phyloP scores from a whole-genome alignment of 2,329 filamentous ascomycete genomes.

The Zarea fungicola region DNA sequence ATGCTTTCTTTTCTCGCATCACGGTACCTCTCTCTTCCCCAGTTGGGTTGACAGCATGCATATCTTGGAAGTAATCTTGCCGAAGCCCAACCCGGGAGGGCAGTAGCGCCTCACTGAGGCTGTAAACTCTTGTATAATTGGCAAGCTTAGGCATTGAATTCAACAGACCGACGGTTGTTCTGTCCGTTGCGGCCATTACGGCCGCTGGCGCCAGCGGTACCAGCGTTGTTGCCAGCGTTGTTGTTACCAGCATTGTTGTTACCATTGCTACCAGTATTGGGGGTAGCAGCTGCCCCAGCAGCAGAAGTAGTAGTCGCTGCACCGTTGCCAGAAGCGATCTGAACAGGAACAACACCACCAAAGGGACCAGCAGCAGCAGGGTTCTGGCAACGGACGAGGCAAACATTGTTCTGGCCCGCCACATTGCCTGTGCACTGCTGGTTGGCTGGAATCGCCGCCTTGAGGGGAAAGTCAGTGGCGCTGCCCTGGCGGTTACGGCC shows the following conservation, averaged over 20 bases:
- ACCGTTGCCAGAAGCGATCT: conserved; percentile 31
- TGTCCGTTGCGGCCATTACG: conserved; percentile 5
- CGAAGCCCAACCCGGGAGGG: no score
- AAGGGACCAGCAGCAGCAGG: conserved; percentile 56
- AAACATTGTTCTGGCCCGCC: conserved; percentile 54
- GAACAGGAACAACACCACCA: conserved; percentile 54
- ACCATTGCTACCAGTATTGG: neutral
- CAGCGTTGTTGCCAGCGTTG: conserved; percentile 9
- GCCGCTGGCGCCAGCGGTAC: conserved; percentile 4
- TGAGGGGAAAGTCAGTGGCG: conserved; percentile 44
- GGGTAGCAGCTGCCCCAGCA: conserved; percentile 1
- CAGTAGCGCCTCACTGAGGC: no score
- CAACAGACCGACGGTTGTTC: conserved; percentile 15
- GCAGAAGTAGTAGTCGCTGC: conserved; percentile 13
- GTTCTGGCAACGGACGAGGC: conserved; percentile 60
- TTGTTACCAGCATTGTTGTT: neutral
- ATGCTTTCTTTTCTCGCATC: no score
- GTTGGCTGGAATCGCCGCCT: conserved; percentile 49
- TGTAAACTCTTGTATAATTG: neutral
- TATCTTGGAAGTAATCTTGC: no score
- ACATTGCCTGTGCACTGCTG: conserved; percentile 56
- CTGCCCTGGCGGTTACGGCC: conserved; percentile 39
- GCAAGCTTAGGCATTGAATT: conserved; percentile 15
- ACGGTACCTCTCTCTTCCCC: no score
- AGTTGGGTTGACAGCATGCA: no score